Percentiles rank a stretch among this genome's conserved stretches.
phyloP scores from a whole-genome alignment of 805 yeast species.

The Metschnikowia baotianmanensis region DNA sequence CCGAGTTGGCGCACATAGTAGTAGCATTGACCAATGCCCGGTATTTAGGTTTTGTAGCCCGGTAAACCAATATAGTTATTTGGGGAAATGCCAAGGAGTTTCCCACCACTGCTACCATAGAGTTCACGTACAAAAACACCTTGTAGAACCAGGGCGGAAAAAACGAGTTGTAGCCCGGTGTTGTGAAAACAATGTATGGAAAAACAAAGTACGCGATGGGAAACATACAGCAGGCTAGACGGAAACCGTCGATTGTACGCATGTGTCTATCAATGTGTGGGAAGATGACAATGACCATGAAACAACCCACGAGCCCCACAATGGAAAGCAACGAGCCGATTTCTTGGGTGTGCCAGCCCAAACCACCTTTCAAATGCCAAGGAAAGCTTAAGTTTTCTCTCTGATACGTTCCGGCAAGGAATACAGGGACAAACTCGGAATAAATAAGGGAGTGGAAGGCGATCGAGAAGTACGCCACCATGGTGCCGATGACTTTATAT shows the following conservation, averaged over 20 bases:
- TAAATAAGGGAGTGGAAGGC: constrained; percentile 49
- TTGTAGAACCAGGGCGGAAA: constrained; percentile 23
- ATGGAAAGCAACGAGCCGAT: constrained; percentile 52
- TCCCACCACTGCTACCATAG: constrained; percentile 33
- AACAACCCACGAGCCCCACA: constrained; percentile 53
- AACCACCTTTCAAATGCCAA: constrained; percentile 49
- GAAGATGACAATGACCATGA: constrained; percentile 48
- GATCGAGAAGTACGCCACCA: constrained; percentile 38
- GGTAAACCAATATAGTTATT: constrained; percentile 50
- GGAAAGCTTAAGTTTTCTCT: constrained; percentile 43
- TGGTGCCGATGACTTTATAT: constrained; percentile 29
- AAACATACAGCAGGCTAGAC: constrained; percentile 37
- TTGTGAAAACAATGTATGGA: constrained; percentile 49
- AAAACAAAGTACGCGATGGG: constrained; percentile 45
- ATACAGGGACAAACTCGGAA: constrained; percentile 56
- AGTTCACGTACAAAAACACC: constrained; percentile 26
- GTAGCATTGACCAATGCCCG: constrained; percentile 61
- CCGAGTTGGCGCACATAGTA: constrained; percentile 50
- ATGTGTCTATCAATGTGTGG: constrained; percentile 50
- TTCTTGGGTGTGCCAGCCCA: constrained; percentile 44
- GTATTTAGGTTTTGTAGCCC: constrained; percentile 51
- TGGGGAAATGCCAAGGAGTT: constrained; percentile 52
- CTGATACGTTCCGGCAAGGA: constrained; percentile 38
- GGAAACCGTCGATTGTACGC: constrained; percentile 45
- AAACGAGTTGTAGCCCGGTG: constrained; percentile 30